Base-by-base conservation (phyloP, 2,329 filamentous ascomycete genomes). In the Colletotrichum sp. region DNA sequence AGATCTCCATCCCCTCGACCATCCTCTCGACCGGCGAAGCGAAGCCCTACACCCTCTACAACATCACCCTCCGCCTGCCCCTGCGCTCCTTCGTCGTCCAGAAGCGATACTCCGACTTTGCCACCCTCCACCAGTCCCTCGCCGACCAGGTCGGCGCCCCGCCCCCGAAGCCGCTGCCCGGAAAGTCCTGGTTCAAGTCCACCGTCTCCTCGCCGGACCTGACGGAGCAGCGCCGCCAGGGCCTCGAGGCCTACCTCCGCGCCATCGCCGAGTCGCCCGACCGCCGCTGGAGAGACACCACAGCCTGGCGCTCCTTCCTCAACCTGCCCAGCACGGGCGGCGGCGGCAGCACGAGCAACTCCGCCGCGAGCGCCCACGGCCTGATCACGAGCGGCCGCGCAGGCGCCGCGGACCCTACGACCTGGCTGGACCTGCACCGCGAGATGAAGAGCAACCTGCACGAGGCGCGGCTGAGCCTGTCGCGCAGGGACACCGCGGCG, bases 31-130 rank as follows among this genome's bases (percentile, higher is more conserved):
- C 85, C 67, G 85, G 88, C 72, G 86, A 87, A 76, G 86, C 88
- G 76, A 94, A 95, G 79, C 88, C 92, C 0, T 95, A 91, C 82
- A 96, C 94, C 0, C 89, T 93, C 76, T 96, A 96, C 86, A 94
- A 94, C 82, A 93, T 96, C 82, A 92, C 91, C 27, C 87, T 97
- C 73, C 92, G 93, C 65, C 91, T 95, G 2, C 94, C 94, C 0
- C 89, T 96, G 16, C 91, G 93, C 62, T 93, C 93, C 6, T 94
- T 93, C 78, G 92, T 93, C 76, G 87, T 95, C 7, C 91, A 92
- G 79, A 96, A 96, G 83, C 93, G 94, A 78, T 97, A 96, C 86
- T 95, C 92, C 67, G 94, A 97, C 81, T 97, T 97, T 80, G 86
- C 87, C 69, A 82, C 87, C 61, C 90, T 97, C 18, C 91, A 97